These are phyloP conservation scores for Beauveria asiatica DNA, from an alignment of 2,329 filamentous ascomycete species.

Conservation along the genomic window DNA sequence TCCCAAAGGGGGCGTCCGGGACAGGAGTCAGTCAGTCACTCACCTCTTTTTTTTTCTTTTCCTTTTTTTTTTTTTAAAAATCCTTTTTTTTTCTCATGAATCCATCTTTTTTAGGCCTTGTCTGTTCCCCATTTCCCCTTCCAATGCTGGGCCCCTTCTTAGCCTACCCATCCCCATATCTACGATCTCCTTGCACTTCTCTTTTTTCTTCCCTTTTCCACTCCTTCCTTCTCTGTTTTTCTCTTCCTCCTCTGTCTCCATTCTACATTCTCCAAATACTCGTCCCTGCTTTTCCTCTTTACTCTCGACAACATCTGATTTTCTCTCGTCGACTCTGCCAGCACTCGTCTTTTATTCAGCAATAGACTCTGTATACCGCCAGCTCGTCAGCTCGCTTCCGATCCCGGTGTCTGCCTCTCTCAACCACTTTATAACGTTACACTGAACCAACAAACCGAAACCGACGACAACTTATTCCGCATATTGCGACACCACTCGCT, in stretches of 20 bases:
- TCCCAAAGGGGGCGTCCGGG: constrained; percentile 3
- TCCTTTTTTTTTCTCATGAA: not conserved
- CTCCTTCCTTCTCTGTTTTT: constrained; percentile 15
- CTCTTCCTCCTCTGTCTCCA: constrained; percentile 4
- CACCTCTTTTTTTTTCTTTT: not conserved
- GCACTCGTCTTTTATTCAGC: not conserved
- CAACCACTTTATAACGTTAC: constrained; percentile 14
- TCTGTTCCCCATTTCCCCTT: constrained; percentile 3
- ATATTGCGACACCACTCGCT: not conserved
- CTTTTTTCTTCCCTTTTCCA: constrained; percentile 17
- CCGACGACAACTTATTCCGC: not conserved
- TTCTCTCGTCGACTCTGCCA: not conserved
- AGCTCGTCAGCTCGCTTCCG: not conserved
- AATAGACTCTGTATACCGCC: not conserved
- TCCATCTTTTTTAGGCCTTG: constrained; percentile 3
- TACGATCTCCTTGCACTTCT: constrained; percentile 12
- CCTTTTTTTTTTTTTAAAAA: not conserved
- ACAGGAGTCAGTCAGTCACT: constrained; percentile 10
- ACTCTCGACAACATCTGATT: not conserved
- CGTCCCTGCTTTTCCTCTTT: not conserved
- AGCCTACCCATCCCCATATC: constrained; percentile 14
- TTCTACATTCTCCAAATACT: constrained; percentile 8
- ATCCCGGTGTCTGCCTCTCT: constrained; percentile 7
- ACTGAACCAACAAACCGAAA: not conserved
- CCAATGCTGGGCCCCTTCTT: constrained; percentile 10